Percentiles rank a stretch among this genome's conserved stretches.
Conservation (phyloP, 75 land plant genomes). For the Cryptomeria japonica region DNA sequence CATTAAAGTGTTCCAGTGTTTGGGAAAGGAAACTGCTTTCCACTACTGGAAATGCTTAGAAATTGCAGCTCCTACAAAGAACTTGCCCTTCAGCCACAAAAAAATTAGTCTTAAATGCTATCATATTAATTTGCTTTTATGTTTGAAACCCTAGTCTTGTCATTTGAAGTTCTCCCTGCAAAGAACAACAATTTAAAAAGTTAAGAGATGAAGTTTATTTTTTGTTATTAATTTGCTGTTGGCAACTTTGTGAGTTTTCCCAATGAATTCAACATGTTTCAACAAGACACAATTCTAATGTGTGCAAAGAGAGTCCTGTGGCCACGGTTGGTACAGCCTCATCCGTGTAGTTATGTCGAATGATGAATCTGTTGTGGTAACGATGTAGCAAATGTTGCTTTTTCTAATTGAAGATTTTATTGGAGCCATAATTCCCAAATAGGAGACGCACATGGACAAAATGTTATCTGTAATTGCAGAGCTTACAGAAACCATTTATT, state of each 20-base stretch:
- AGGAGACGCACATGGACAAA: background rate
- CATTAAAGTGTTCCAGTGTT: too few relatives aligned
- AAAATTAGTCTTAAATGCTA: background rate
- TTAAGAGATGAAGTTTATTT: background rate
- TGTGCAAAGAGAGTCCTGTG: background rate
- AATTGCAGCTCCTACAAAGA: background rate
- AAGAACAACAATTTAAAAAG: background rate
- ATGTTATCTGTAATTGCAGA: background rate
- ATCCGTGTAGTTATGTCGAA: background rate
- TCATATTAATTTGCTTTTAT: background rate
- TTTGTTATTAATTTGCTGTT: background rate
- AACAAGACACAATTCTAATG: background rate
- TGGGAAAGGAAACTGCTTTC: background rate
- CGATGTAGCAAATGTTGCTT: background rate
- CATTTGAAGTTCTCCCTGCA: background rate
- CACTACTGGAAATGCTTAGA: background rate
- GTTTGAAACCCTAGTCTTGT: background rate
- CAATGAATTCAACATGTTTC: background rate
- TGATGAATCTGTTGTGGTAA: background rate
- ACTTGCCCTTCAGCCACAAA: background rate
- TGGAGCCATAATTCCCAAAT: background rate
- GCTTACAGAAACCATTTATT: background rate
- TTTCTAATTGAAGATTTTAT: background rate
- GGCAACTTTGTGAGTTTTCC: background rate
- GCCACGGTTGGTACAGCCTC: background rate